phyloP scores from a whole-genome alignment of 2,329 filamentous ascomycete species.

The Gremmenia infestans region DNA sequence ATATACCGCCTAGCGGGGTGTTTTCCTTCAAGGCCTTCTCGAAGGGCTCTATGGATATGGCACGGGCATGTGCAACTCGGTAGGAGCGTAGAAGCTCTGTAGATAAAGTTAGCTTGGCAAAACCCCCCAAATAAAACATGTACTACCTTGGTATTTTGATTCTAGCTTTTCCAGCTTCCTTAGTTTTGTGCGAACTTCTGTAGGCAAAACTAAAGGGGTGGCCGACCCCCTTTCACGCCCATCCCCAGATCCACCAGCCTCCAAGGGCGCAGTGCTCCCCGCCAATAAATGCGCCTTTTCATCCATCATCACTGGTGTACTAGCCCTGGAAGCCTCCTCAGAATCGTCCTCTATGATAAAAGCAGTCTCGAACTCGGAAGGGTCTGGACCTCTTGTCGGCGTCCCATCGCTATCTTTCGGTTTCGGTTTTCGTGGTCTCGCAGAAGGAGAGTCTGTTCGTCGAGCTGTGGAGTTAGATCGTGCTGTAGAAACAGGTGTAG shows the following conservation, averaged over 20 bases:
- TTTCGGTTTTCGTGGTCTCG: conserved; percentile 23
- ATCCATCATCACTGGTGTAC: conserved; percentile 48
- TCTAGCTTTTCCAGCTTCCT: conserved; percentile 89
- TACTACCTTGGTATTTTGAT: conserved; percentile 73
- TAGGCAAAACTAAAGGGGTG: conserved; percentile 45
- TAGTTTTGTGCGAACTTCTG: conserved; percentile 70
- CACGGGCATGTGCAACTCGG: conserved; percentile 80
- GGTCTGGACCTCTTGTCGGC: conserved; percentile 54
- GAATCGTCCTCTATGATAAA: conserved; percentile 81
- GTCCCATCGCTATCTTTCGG: conserved; percentile 27
- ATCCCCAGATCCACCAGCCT: conserved; percentile 28
- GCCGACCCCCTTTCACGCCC: conserved; percentile 15
- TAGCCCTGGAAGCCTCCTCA: conserved; percentile 59
- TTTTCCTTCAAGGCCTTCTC: conserved; percentile 87
- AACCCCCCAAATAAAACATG: conserved; percentile 1
- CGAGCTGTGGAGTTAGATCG: conserved; percentile 36
- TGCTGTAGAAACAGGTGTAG: conserved; percentile 38
- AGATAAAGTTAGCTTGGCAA: conserved; percentile 13
- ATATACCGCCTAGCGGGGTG: conserved; percentile 84
- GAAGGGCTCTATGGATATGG: conserved; percentile 85
- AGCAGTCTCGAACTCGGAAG: conserved; percentile 79
- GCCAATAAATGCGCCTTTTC: conserved; percentile 21
- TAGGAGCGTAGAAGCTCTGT: conserved; percentile 86
- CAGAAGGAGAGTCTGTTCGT: conserved; percentile 21
- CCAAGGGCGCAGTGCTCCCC: conserved; percentile 22